Conservation (phyloP, 129 eudicot genomes). For the Flaveria trinervia region DNA sequence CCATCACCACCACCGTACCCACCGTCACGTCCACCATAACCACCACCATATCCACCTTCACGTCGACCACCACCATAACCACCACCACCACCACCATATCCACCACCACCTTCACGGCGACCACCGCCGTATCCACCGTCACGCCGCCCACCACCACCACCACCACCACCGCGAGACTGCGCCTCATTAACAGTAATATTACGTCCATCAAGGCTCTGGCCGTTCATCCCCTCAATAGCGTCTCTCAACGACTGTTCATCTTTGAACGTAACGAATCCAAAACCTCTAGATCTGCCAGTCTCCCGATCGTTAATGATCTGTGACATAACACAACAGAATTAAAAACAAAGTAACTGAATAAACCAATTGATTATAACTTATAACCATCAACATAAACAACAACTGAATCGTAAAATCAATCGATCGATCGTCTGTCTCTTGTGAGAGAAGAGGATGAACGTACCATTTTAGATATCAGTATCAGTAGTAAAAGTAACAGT, state of each 20-base stretch:
- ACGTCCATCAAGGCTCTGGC: not conserved
- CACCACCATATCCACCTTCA: not conserved
- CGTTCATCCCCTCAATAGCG: not conserved
- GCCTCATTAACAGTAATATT: not conserved
- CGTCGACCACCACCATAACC: not conserved
- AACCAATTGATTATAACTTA: not conserved
- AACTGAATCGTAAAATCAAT: slow-evolving; percentile 5
- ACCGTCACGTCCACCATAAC: not conserved
- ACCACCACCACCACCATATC: not conserved
- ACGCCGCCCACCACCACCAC: not conserved
- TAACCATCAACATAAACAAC: not conserved
- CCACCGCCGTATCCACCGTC: not conserved
- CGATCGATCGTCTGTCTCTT: slow-evolving; percentile 56
- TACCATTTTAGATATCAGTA: slow-evolving; percentile 60
- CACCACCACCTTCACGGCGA: not conserved
- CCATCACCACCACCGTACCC: not conserved
- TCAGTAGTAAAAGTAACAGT: slow-evolving; percentile 35
- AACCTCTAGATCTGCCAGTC: not conserved
- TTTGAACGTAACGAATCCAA: not conserved
- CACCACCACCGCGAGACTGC: not conserved
- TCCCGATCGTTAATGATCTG: slow-evolving; percentile 15
- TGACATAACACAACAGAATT: not conserved
- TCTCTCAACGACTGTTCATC: not conserved
- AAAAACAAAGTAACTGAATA: not conserved
- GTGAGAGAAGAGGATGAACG: slow-evolving; percentile 66